These are phyloP conservation scores for Zasmidium citrigriseum DNA, from an alignment of 2,329 filamentous ascomycete genomes.

Conservation along the genomic window DNA sequence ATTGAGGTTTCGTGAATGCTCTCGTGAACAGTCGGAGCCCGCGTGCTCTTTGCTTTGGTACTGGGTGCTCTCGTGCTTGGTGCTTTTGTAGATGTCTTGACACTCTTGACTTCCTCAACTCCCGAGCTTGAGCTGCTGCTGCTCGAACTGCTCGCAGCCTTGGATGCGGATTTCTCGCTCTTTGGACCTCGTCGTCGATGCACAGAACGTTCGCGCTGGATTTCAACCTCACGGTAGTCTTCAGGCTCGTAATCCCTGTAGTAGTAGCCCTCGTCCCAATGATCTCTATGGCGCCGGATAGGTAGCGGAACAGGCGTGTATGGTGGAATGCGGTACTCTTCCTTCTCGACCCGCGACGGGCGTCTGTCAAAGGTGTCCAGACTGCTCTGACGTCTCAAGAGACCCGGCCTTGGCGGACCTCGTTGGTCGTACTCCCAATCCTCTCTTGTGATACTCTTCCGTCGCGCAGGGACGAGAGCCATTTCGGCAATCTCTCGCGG, in stretches of 20 bases:
- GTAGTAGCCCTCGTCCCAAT: conserved; percentile 62
- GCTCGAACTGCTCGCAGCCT: conserved; percentile 13
- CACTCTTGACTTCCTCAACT: conserved; percentile 32
- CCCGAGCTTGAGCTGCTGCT: conserved; percentile 30
- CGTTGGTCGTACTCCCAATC: conserved; percentile 56
- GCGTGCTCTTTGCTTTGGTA: conserved; percentile 20
- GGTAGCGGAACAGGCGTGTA: conserved; percentile 71
- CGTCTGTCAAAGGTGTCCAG: conserved; percentile 86
- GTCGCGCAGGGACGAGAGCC: conserved; percentile 56
- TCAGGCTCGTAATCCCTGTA: conserved; percentile 39
- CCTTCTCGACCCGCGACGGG: conserved; percentile 60
- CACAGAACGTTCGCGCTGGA: conserved; percentile 47
- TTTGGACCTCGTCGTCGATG: conserved; percentile 28
- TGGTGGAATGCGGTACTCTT: conserved; percentile 64
- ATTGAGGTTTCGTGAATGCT: conserved; percentile 27
- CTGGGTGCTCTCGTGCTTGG: conserved; percentile 12
- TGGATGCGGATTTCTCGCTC: conserved; percentile 20
- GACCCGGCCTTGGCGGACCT: conserved; percentile 61
- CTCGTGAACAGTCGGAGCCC: conserved; percentile 17
- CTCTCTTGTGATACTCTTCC: conserved; percentile 52
- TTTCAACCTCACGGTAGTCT: conserved; percentile 52
- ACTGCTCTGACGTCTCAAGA: conserved; percentile 81
- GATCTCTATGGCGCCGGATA: conserved; percentile 60
- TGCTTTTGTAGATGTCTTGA: conserved; percentile 15
- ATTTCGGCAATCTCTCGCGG: conserved; percentile 51